These are phyloP conservation scores for Helenozyma baotianmanensis DNA, from an alignment of 805 yeast genomes.

Conservation along the genomic window DNA sequence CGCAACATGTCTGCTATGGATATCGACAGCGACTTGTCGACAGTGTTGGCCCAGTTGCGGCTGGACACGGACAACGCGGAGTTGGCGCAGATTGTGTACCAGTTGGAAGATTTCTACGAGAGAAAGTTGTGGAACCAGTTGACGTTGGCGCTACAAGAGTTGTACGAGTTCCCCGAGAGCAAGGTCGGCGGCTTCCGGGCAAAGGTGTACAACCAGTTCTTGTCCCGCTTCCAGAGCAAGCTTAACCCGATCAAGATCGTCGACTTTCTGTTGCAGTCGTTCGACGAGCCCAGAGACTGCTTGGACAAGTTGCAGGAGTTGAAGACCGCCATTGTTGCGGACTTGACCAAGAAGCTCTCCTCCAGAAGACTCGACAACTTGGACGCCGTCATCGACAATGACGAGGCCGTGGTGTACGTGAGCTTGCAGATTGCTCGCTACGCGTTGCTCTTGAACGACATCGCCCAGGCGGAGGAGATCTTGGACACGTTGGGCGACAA, in stretches of 20 bases:
- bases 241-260: conserved; percentile 77
- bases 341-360: conserved; percentile 24
- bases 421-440: conserved; percentile 69
- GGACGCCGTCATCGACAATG: conserved; percentile 36
- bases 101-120: conserved; percentile 80
- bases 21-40: conserved; percentile 36
- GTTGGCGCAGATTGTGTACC: conserved; percentile 55
- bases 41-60: conserved; percentile 57
- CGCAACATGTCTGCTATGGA: conserved; percentile 30
- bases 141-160: conserved; percentile 58
- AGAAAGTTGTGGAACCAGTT: conserved; percentile 94
- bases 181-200: conserved; percentile 45
- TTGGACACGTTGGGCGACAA: conserved; percentile 57
- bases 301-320: conserved; percentile 35
- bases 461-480: conserved; percentile 58
- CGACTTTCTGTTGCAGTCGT: conserved; percentile 59
- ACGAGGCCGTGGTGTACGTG: conserved; percentile 50
- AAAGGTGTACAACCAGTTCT: conserved; percentile 67
- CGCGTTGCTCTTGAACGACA: conserved; percentile 49
- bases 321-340: conserved; percentile 22
- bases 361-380: conserved; percentile 22
- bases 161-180: conserved; percentile 55
- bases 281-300: conserved; percentile 28
- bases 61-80: conserved; percentile 58
- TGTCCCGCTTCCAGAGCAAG: conserved; percentile 60